Base-by-base conservation (phyloP, 1,284 basidiomycete species). In the Coniferiporia sulphurascens region DNA sequence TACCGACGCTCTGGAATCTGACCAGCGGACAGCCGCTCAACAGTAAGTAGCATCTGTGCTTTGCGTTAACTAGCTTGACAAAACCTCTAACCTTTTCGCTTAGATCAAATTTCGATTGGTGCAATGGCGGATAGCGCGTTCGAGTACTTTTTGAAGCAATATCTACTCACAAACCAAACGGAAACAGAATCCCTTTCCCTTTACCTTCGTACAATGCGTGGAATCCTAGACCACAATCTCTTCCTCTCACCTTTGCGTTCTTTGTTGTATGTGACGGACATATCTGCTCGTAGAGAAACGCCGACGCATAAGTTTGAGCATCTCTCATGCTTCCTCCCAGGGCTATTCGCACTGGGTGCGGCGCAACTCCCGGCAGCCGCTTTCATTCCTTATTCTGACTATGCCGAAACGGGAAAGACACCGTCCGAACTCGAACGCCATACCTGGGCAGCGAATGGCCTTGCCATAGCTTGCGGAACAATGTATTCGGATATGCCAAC, bases 271-370 rank as follows among this genome's bases (percentile, higher is more conserved):
- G 84, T 87, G n/a, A 88, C 87, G 1, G 85, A 88, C 66, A 32
- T 62, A 34, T 27, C 51, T 15, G 36, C 46, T 12, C 34, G 43
- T 4, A n/a, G n/a, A 15, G 46, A 45, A 10, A 12, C 17, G 17
- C 78, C 80, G 9, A 76, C 78, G 10, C 83, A 86, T 64, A 70
- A 67, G 19, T 84, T 90, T 58, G 89, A 91, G 65, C 89, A 91
- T 66, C 75, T 91, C 55, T 84, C 87, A 12, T 91, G 89, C 71
- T 91, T 91, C 76, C 76, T 90, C 54, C 86, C 88, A 0, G 89
- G 87, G 12, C 71, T 91, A 15, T 75, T 91, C 58, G 87, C 88
- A 1, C 77, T 91, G 17, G 89, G 89, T 56, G 85, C 74, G 0
- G 78, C 82, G 55, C 80, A 79, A 1, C 77, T 90, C 57, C 81